Conservation (phyloP, 2,329 filamentous ascomycete species). For the Trichoderma koningii region DNA sequence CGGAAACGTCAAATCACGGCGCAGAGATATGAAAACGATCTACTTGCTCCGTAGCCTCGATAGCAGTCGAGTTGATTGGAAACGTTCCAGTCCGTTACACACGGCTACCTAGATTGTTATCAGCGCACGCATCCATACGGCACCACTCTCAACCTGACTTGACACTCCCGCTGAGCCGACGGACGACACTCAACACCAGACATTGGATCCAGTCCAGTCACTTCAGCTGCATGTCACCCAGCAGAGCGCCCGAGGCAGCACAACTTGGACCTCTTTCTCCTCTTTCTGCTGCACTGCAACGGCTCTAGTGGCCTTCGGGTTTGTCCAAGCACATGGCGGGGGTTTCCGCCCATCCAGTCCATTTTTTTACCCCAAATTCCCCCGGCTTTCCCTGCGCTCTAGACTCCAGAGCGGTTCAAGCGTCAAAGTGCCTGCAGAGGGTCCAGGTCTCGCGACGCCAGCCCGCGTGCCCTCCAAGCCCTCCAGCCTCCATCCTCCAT, state of each 20-base stretch:
- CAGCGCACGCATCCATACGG: too few species aligned
- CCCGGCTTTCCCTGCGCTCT: slow-evolving; percentile 13
- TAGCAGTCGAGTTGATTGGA: background rate
- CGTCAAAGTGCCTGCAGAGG: background rate
- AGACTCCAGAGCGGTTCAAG: background rate
- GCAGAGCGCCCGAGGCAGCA: background rate
- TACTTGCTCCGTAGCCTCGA: too few species aligned
- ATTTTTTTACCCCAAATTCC: slow-evolving; percentile 11
- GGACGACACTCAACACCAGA: too few species aligned
- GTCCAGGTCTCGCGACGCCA: slow-evolving; percentile 13
- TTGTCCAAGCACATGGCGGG: background rate
- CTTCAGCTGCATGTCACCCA: slow-evolving; percentile 9
- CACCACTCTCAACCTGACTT: too few species aligned
- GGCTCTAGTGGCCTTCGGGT: slow-evolving; percentile 5
- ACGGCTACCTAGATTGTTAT: too few species aligned
- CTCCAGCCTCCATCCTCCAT: background rate
- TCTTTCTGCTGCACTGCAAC: slow-evolving; percentile 22
- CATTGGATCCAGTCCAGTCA: too few species aligned
- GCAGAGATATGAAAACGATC: background rate
- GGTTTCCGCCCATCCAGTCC: background rate
- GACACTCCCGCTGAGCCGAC: too few species aligned
- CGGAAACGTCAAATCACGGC: slow-evolving; percentile 1
- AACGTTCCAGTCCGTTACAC: background rate
- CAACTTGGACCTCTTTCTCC: slow-evolving; percentile 11
- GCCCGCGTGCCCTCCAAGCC: slow-evolving; percentile 9